A percentile compares a stretch with the other conserved stretches of the same genome.
phyloP scores from a whole-genome alignment of 2,329 filamentous ascomycete genomes.

The Cercospora sp. region DNA sequence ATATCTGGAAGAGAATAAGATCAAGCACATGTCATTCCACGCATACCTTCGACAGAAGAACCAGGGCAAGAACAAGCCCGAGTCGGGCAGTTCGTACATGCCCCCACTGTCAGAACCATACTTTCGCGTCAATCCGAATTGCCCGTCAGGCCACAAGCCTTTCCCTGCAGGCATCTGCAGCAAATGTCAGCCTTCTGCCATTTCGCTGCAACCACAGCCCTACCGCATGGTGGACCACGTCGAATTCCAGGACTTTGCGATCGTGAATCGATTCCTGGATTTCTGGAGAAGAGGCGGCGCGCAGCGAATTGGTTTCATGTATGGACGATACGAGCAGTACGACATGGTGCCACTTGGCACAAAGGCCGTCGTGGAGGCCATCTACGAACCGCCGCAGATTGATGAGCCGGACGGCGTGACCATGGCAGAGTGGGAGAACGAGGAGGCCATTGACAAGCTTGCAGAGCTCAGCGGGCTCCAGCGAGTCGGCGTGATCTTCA shows the following conservation, averaged over 20 bases:
- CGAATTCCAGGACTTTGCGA: constrained; percentile 80
- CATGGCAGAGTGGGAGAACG: constrained; percentile 79
- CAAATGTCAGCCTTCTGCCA: constrained; percentile 96
- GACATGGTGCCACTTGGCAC: constrained; percentile 87
- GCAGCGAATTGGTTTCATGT: constrained; percentile 86
- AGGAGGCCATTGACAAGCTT: constrained; percentile 76
- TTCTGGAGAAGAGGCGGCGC: constrained; percentile 84
- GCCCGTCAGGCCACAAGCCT: constrained; percentile 85
- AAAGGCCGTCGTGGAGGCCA: constrained; percentile 94
- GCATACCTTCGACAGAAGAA: constrained; percentile 93
- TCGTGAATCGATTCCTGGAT: constrained; percentile 87
- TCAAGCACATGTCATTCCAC: constrained; percentile 97
- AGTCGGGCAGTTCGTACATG: constrained; percentile 91
- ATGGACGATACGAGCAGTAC: constrained; percentile 88
- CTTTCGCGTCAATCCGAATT: constrained; percentile 83
- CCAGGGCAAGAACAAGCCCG: constrained; percentile 91
- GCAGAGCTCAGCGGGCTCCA: constrained; percentile 82
- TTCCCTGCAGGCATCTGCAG: constrained; percentile 98
- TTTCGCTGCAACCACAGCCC: constrained; percentile 87
- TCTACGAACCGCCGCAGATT: constrained; percentile 92
- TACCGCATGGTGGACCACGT: constrained; percentile 99
- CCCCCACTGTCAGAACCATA: constrained; percentile 91
- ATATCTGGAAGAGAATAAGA: constrained; percentile 92
- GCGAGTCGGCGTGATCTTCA: constrained; percentile 90
- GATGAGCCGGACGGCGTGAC: constrained; percentile 88